These are phyloP conservation scores for Crithidia brevicula DNA, from an alignment of 208 protist genomes.

Conservation along the genomic window DNA sequence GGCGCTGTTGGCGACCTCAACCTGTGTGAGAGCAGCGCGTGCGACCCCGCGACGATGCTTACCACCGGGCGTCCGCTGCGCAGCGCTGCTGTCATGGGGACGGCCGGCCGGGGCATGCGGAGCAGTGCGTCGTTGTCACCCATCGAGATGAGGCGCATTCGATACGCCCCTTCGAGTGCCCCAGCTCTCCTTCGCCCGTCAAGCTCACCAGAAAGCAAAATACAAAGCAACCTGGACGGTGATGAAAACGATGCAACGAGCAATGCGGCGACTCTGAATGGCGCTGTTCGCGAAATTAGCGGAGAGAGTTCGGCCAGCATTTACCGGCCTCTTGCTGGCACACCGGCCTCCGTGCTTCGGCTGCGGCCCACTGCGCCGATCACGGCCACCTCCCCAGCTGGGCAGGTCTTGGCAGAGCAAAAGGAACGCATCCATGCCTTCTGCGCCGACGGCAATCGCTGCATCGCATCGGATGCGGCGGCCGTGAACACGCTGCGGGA, in stretches of 20 bases:
- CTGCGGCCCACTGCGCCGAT: slow-evolving; percentile 6
- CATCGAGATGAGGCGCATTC: slow-evolving; percentile 5
- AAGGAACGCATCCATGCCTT: not conserved
- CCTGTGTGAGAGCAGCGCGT: slow-evolving; percentile 8
- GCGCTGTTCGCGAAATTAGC: not conserved
- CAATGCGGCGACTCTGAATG: not conserved
- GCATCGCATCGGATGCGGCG: not conserved
- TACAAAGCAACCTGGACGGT: too few species aligned
- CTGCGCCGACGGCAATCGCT: not conserved
- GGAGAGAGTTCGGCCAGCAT: not conserved
- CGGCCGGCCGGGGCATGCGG: not conserved
- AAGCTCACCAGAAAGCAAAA: not conserved
- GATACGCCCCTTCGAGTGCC: slow-evolving; percentile 18
- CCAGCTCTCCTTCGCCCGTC: not conserved
- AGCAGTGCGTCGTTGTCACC: slow-evolving; percentile 32
- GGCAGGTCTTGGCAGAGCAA: not conserved
- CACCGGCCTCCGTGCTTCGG: slow-evolving; percentile 6
- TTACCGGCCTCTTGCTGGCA: not conserved
- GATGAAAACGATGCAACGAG: not conserved
- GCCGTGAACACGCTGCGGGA: slow-evolving; percentile 4
- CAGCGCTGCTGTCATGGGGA: slow-evolving; percentile 37
- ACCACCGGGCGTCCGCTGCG: not conserved
- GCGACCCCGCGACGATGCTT: not conserved
- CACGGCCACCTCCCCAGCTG: not conserved
- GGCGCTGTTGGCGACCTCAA: slow-evolving; percentile 25